phyloP scores from a whole-genome alignment of 129 eudicot genomes.

The Lonicera japonica region DNA sequence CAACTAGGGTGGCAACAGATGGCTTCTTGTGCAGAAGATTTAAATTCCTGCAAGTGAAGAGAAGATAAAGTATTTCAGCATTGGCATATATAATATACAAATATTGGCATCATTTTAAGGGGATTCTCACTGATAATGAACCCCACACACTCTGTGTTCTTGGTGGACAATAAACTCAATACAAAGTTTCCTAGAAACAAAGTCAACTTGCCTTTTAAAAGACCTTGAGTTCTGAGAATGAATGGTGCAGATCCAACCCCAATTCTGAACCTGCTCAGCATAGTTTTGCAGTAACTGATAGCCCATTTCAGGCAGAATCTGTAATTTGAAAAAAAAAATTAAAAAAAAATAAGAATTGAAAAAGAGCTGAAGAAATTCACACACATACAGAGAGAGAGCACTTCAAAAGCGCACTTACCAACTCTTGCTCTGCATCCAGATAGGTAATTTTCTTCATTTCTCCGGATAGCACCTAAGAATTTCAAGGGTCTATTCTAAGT shows the following conservation, averaged over 20 bases:
- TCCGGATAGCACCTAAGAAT: slow-evolving; percentile 74
- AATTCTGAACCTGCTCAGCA: slow-evolving; percentile 56
- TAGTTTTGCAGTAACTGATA: slow-evolving; percentile 73
- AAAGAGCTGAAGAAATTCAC: slow-evolving; percentile 7
- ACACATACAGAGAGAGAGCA: not conserved
- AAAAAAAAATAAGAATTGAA: slow-evolving; percentile 2
- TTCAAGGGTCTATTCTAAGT: slow-evolving; percentile 12
- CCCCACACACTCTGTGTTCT: not conserved
- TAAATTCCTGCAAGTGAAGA: slow-evolving; percentile 50
- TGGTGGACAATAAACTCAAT: too few species aligned
- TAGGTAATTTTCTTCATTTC: slow-evolving; percentile 61
- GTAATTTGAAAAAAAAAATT: slow-evolving; percentile 3
- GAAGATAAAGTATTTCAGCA: not conserved
- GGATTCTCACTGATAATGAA: not conserved
- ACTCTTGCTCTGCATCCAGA: slow-evolving; percentile 72
- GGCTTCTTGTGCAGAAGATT: slow-evolving; percentile 68
- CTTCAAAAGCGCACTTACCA: slow-evolving; percentile 41
- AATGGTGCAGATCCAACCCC: slow-evolving; percentile 98
- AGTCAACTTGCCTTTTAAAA: slow-evolving; percentile 55
- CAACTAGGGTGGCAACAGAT: slow-evolving; percentile 55
- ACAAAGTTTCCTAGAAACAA: not conserved
- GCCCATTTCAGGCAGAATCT: slow-evolving; percentile 88
- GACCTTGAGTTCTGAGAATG: slow-evolving; percentile 51
- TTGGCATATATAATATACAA: too few species aligned
- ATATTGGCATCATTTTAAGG: not conserved